phyloP scores from a whole-genome alignment of 495 filamentous ascomycete species.

The Peziza echinospora region DNA sequence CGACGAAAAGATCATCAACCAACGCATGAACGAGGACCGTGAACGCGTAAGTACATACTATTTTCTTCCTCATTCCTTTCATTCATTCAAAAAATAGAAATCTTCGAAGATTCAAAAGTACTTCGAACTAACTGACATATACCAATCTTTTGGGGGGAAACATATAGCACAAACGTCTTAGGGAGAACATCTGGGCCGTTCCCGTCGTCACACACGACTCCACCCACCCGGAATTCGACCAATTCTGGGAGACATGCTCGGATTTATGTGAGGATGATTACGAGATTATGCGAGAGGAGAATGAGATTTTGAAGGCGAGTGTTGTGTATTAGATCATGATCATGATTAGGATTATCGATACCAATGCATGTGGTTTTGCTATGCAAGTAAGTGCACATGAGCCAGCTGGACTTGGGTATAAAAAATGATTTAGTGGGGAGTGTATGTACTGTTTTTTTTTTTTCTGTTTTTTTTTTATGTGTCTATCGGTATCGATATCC shows the following conservation, averaged over 20 bases:
- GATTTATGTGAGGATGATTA: slow-evolving; percentile 70
- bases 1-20: slow-evolving; percentile 76
- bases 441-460: no score
- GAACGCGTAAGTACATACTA: slow-evolving; percentile 33
- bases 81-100: no score
- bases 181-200: slow-evolving; percentile 82
- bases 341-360: no score
- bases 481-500: no score
- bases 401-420: no score
- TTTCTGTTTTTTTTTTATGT: no score
- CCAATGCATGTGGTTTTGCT: no score
- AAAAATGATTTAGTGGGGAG: no score
- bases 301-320: slow-evolving; percentile 19
- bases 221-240: slow-evolving; percentile 46
- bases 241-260: slow-evolving; percentile 58
- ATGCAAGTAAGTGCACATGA: no score
- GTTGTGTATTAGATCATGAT: slow-evolving; percentile 6
- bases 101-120: no score
- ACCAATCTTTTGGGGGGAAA: no score
- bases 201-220: slow-evolving; percentile 21
- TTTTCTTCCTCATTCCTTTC: not conserved
- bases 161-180: slow-evolving; percentile 49
- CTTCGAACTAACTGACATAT: no score
- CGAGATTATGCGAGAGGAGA: slow-evolving; percentile 49
- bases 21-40: slow-evolving; percentile 88